Evolutionary conservation across 371 early-diverging fungal genomes (phyloP).

Genomic region (Basidiobolus meristosporus): DNA sequence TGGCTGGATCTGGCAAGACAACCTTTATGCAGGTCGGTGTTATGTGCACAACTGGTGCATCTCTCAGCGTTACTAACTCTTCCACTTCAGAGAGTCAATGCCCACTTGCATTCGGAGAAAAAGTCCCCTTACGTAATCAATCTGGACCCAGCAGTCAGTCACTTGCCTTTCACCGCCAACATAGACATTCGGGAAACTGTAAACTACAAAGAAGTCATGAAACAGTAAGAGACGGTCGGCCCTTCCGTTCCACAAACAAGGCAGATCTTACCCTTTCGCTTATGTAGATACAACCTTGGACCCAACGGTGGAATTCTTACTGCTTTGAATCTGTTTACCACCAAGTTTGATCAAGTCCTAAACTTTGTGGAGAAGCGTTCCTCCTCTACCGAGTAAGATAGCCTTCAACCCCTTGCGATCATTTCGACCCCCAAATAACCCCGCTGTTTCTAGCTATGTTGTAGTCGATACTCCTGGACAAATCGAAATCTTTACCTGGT

Average conservation of each 20-base stretch:
- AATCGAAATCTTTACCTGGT: slow-evolving; percentile 99
- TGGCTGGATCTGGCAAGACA: slow-evolving; percentile 99
- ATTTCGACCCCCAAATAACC: neutral
- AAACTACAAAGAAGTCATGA: slow-evolving; percentile 98
- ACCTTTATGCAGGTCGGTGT: slow-evolving; percentile 88
- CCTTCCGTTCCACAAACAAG: neutral
- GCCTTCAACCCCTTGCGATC: neutral
- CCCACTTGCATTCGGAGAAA: slow-evolving; percentile 57
- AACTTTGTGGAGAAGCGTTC: slow-evolving; percentile 50
- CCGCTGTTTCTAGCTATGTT: slow-evolving; percentile 29
- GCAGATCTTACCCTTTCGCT: neutral
- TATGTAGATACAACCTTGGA: slow-evolving; percentile 85
- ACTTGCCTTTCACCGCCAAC: slow-evolving; percentile 87
- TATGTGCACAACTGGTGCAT: neutral
- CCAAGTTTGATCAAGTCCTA: slow-evolving; percentile 91
- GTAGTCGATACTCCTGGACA: slow-evolving; percentile 99
- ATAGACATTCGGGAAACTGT: slow-evolving; percentile 98
- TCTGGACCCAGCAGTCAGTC: slow-evolving; percentile 94
- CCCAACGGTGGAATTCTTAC: slow-evolving; percentile 99
- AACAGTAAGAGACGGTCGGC: slow-evolving; percentile 41
- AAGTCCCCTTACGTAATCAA: slow-evolving; percentile 83
- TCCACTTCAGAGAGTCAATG: slow-evolving; percentile 55
- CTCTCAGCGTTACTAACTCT: neutral
- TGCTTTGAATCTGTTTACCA: slow-evolving; percentile 90
- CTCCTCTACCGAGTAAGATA: neutral